phyloP scores from a whole-genome alignment of 352 stramenopile genomes.

The Pythium dissimile region DNA sequence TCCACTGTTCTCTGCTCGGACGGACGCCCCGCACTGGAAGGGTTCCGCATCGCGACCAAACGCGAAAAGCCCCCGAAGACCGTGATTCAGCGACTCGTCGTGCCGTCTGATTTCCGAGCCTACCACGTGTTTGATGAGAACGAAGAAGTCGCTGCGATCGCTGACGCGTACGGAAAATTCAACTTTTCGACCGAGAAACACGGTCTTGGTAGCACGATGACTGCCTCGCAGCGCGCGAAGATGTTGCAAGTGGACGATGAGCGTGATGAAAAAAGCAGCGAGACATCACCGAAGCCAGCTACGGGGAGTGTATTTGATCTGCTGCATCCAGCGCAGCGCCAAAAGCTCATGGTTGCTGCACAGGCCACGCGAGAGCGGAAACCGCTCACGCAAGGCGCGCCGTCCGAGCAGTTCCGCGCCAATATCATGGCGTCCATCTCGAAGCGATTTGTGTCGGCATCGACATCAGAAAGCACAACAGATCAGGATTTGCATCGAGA shows the following conservation, averaged over 20 bases:
- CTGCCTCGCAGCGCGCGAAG: conserved; percentile 42
- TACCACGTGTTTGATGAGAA: conserved; percentile 46
- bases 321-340: conserved; percentile 37
- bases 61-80: conserved; percentile 44
- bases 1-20: conserved; percentile 44
- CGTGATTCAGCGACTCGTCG: conserved; percentile 37
- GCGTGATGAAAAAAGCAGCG: background rate
- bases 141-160: conserved; percentile 17
- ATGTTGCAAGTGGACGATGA: conserved; percentile 30
- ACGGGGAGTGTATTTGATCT: conserved; percentile 61
- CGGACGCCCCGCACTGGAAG: conserved; percentile 47
- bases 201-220: conserved; percentile 35
- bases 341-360: conserved; percentile 40
- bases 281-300: background rate
- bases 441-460: conserved; percentile 70
- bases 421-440: conserved; percentile 80
- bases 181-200: conserved; percentile 47
- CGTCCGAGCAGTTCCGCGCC: conserved; percentile 53
- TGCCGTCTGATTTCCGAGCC: conserved; percentile 47
- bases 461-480: conserved; percentile 5
- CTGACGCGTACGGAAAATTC: conserved; percentile 48
- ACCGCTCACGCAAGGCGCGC: conserved; percentile 29
- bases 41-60: conserved; percentile 42
- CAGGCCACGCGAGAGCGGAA: conserved; percentile 26
- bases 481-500: background rate